A percentile compares a stretch with the other conserved stretches of the same genome.
These are phyloP conservation scores for Paraphysoderma sedebokerense DNA, from an alignment of 371 early-diverging fungal species.

Conservation along the genomic window DNA sequence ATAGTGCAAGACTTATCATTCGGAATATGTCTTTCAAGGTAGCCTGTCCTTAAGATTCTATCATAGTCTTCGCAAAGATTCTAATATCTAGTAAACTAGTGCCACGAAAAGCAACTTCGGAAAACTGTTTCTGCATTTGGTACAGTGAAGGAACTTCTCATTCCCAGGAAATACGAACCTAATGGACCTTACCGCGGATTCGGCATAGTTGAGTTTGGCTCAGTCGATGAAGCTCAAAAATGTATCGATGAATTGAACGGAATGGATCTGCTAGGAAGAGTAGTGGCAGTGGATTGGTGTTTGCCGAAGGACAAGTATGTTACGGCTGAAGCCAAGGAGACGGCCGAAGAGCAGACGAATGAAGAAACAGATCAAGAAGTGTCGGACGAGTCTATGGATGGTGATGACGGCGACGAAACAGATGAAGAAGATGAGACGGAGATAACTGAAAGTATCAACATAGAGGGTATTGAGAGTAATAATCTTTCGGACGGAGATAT, in stretches of 20 bases:
- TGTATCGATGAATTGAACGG: slow-evolving; percentile 65
- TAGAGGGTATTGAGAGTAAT: slow-evolving; percentile 15
- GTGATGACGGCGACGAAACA: background rate
- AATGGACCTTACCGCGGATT: slow-evolving; percentile 60
- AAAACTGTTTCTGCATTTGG: slow-evolving; percentile 37
- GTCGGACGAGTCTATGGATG: slow-evolving; percentile 5
- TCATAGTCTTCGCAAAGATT: background rate
- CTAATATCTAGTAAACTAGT: slow-evolving; percentile 6
- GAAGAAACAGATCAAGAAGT: slow-evolving; percentile 4
- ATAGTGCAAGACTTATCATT: slow-evolving; percentile 58
- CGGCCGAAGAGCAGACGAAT: slow-evolving; percentile 1
- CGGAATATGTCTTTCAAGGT: slow-evolving; percentile 74
- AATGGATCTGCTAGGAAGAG: slow-evolving; percentile 42
- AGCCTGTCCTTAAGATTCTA: background rate
- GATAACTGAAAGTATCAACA: slow-evolving; percentile 15
- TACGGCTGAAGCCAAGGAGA: slow-evolving; percentile 20
- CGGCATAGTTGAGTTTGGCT: slow-evolving; percentile 70
- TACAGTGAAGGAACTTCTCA: slow-evolving; percentile 35
- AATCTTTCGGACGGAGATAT: slow-evolving; percentile 9
- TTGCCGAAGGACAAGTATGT: slow-evolving; percentile 54
- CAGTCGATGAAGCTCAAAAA: slow-evolving; percentile 35
- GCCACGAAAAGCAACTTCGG: slow-evolving; percentile 39
- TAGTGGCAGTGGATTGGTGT: slow-evolving; percentile 71
- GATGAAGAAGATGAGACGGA: slow-evolving; percentile 19
- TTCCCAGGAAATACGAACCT: slow-evolving; percentile 50